Conservation (phyloP, 805 yeast species). For the Suhomyces emberorum region DNA sequence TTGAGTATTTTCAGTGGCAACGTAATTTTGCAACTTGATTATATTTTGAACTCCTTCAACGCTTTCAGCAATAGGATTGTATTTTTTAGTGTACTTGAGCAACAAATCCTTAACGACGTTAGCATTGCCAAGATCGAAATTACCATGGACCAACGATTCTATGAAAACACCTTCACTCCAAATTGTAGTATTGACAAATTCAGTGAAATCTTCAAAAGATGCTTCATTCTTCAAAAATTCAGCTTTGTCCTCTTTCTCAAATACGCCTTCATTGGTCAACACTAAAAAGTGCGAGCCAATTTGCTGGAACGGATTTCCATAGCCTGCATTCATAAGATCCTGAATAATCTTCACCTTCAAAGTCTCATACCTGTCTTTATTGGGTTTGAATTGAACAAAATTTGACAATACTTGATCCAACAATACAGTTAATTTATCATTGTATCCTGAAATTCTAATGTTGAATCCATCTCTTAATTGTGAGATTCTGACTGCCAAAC, state of each 20-base stretch:
- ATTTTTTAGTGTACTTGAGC: constrained; percentile 4
- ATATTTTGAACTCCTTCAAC: constrained; percentile 22
- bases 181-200: constrained; percentile 43
- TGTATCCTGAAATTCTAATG: constrained; percentile 72
- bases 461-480: constrained; percentile 69
- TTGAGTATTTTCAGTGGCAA: constrained; percentile 36
- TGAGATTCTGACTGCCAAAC: constrained; percentile 56
- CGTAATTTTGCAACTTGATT: constrained; percentile 33
- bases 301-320: constrained; percentile 63
- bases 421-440: constrained; percentile 70
- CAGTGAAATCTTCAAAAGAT: constrained; percentile 46
- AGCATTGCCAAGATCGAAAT: constrained; percentile 54
- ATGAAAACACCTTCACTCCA: constrained; percentile 58
- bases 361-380: constrained; percentile 59
- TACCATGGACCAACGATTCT: constrained; percentile 79
- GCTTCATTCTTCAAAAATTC: constrained; percentile 42
- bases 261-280: constrained; percentile 69
- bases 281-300: constrained; percentile 60
- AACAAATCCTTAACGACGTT: constrained; percentile 44
- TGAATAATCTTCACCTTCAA: constrained; percentile 62
- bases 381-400: constrained; percentile 48
- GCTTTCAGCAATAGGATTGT: constrained; percentile 22
- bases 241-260: constrained; percentile 61
- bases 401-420: constrained; percentile 57
- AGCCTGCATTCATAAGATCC: constrained; percentile 65